Evolutionary conservation across 1,284 basidiomycete genomes (phyloP).

Genomic region (Sparassis latifolia): DNA sequence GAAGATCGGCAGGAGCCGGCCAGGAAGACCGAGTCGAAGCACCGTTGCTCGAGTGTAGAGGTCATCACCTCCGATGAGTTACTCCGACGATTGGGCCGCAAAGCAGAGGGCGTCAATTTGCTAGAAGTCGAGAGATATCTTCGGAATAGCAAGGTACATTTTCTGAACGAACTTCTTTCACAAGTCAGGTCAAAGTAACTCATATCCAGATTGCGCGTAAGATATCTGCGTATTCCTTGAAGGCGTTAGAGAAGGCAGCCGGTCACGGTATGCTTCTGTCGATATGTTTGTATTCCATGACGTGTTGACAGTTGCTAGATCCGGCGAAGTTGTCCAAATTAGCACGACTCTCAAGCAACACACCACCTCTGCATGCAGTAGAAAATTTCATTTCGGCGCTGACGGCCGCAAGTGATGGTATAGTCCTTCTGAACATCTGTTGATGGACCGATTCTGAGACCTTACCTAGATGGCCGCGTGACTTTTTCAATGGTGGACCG

Average conservation of each 20-base stretch:
- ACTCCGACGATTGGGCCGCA: constrained; percentile 60
- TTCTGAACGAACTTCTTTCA: constrained; percentile 9
- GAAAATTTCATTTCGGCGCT: constrained; percentile 84
- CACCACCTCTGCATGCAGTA: constrained; percentile 81
- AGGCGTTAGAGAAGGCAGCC: constrained; percentile 46
- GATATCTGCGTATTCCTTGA: constrained; percentile 78
- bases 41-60: constrained; percentile 26
- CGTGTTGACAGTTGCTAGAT: constrained; percentile 13
- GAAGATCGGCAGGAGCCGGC: constrained; percentile 9
- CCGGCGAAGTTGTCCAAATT: constrained; percentile 24
- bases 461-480: constrained; percentile 54
- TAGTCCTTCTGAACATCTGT: constrained; percentile 5
- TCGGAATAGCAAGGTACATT: constrained; percentile 75
- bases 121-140: constrained; percentile 83
- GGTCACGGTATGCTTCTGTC: constrained; percentile 27
- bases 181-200: background rate
- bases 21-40: background rate
- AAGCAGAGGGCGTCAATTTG: constrained; percentile 71
- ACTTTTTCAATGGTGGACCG: constrained; percentile 44
- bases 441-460: no score
- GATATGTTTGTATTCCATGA: background rate
- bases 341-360: constrained; percentile 28
- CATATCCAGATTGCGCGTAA: constrained; percentile 55
- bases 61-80: constrained; percentile 65
- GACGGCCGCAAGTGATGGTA: constrained; percentile 77